Base-by-base conservation (phyloP, 441 rosid species). In the Arabidopsis lyrata region DNA sequence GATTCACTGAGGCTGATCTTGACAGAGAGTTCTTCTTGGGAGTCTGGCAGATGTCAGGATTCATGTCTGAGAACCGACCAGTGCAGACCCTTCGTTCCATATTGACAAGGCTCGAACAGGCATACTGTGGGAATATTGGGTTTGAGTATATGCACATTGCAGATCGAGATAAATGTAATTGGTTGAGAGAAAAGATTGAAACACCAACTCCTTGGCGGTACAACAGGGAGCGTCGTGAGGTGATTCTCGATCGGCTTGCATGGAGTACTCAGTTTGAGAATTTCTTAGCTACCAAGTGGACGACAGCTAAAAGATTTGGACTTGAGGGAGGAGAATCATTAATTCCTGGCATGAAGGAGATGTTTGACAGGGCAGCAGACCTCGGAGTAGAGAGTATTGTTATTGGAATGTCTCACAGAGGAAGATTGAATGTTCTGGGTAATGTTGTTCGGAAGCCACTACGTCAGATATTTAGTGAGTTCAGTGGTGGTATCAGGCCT, bases 281-380 rank as follows among this genome's bases (percentile, higher is more conserved):
- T 83, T 95, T 90, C 83, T 80, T 95, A 88, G 98, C 97, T 72
- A 86, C 92, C 20, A 95, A 95, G 84, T 89, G 96, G 99, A 92
- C 93, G 8, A 73, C 99, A 22, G 99, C 99, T 39, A 95, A 95
- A 84, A 86, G 98, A 77, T 95, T 95, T 44, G 99, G 99, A 69
- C 98, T 95, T 70, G 99, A 95, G 86, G 99, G 98, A 76, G 97
- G 93, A 14, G 99, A 95, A 70, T 92, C 97, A 53, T 81, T 92
- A 79, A 95, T 95, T 73, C 95, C 99, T 78, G 99, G 98, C 3
- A 95, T 95, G 98, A 95, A 95, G 81, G 99, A 95, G 83, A 95
- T 95, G 98, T 95, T 95, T 87, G 99, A 95, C 75, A 85, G 95
- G 76, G 75, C 98, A 42, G 88, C 99, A 0, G 97, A 91, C 83